phyloP scores from a whole-genome alignment of 306 rosid species.

The Nissolia schottii region DNA sequence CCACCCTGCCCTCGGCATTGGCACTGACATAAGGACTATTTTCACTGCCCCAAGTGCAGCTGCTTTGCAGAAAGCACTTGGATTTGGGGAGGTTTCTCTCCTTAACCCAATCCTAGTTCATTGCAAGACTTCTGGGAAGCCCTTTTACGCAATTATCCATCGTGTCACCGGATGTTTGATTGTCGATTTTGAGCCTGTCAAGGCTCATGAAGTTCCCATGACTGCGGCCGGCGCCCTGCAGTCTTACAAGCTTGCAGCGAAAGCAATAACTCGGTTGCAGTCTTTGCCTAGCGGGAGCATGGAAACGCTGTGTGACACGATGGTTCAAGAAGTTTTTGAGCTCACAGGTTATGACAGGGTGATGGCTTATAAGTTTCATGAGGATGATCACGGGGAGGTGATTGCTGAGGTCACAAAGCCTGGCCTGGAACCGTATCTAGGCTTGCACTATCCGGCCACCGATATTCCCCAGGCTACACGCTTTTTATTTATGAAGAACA shows the following conservation, averaged over 20 bases:
- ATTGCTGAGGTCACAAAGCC: constrained; percentile 64
- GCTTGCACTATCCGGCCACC: constrained; percentile 83
- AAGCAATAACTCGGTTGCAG: constrained; percentile 68
- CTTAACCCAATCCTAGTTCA: constrained; percentile 78
- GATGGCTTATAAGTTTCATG: constrained; percentile 89
- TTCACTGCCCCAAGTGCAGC: constrained; percentile 72
- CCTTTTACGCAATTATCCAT: constrained; percentile 76
- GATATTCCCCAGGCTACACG: constrained; percentile 84
- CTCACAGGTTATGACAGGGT: constrained; percentile 90
- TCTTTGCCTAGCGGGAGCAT: constrained; percentile 74
- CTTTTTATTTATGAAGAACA: constrained; percentile 71
- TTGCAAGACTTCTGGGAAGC: constrained; percentile 85
- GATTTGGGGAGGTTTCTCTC: constrained; percentile 75
- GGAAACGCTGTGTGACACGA: constrained; percentile 73
- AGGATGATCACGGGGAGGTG: constrained; percentile 88
- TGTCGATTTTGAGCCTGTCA: constrained; percentile 79
- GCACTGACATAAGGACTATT: constrained; percentile 61
- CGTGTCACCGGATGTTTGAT: constrained; percentile 65
- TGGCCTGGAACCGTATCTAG: constrained; percentile 68
- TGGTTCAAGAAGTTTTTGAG: constrained; percentile 84
- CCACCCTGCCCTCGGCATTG: constrained; percentile 70
- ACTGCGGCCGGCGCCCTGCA: constrained; percentile 84
- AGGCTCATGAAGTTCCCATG: constrained; percentile 69
- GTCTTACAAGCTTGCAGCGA: constrained; percentile 80
- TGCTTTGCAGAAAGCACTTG: constrained; percentile 71